A percentile compares a stretch with the other conserved stretches of the same genome.
Conservation (phyloP, 2,329 filamentous ascomycete genomes). For the Clonostachys chloroleuca region DNA sequence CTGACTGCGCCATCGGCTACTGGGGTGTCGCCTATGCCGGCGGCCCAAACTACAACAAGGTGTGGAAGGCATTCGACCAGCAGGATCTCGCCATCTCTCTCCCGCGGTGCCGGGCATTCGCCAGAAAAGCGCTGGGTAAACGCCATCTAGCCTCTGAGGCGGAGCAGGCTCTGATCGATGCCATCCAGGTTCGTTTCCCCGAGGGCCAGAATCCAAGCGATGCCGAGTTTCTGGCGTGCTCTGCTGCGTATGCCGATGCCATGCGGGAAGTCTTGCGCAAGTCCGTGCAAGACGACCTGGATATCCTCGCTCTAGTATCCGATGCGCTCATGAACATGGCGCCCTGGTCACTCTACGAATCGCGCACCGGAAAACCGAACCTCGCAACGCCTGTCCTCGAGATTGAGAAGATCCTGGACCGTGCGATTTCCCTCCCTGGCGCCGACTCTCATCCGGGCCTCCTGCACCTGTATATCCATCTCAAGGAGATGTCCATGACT, state of each 20-base stretch:
- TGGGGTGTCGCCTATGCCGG: constrained; percentile 51
- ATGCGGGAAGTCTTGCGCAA: constrained; percentile 7
- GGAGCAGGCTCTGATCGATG: constrained; percentile 9
- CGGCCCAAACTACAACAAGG: constrained; percentile 45
- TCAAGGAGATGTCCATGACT: constrained; percentile 15
- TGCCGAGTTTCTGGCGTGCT: constrained; percentile 4
- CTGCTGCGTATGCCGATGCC: constrained; percentile 9
- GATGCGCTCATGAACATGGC: constrained; percentile 12
- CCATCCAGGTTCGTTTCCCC: constrained; percentile 7
- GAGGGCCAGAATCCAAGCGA: not conserved
- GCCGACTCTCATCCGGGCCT: constrained; percentile 10
- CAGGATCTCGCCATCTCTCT: constrained; percentile 6
- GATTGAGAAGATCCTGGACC: constrained; percentile 7
- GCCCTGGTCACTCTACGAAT: constrained; percentile 9
- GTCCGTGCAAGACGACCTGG: constrained; percentile 6
- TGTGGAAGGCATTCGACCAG: constrained; percentile 12
- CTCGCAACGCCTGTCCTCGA: constrained; percentile 7
- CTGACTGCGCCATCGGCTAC: constrained; percentile 38
- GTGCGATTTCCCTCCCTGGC: constrained; percentile 3
- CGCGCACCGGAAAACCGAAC: constrained; percentile 5
- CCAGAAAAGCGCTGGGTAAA: constrained; percentile 4
- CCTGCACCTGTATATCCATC: constrained; percentile 14
- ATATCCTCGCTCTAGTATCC: constrained; percentile 9
- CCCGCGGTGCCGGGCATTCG: not conserved
- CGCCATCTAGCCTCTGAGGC: not conserved